These are phyloP conservation scores for Pyrenula massariospora DNA, from an alignment of 495 filamentous ascomycete genomes.

Conservation along the genomic window DNA sequence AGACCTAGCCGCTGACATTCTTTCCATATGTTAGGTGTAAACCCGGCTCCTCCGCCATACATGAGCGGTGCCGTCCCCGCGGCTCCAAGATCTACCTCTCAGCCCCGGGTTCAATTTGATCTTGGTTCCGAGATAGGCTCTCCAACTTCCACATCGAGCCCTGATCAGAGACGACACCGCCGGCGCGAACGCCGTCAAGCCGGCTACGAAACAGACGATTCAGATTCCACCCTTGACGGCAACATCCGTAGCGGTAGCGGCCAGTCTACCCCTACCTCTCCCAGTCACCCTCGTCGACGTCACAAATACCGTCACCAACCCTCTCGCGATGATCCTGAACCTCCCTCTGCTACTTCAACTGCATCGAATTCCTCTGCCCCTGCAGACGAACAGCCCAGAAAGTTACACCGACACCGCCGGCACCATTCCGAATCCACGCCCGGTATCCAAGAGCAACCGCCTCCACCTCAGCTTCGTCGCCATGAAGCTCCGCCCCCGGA, in stretches of 20 bases:
- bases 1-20: not conserved
- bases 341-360: not conserved
- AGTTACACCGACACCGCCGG: constrained; percentile 11
- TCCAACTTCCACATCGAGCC: not conserved
- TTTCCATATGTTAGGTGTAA: constrained; percentile 2
- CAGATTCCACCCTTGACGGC: constrained; percentile 23
- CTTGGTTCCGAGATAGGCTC: constrained; percentile 7
- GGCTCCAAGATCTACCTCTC: constrained; percentile 3
- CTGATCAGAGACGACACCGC: not conserved
- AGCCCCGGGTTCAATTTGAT: constrained; percentile 28
- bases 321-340: not conserved
- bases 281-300: not conserved
- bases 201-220: constrained; percentile 30
- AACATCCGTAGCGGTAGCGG: not conserved
- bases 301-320: constrained; percentile 1
- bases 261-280: not conserved
- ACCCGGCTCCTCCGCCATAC: constrained; percentile 12
- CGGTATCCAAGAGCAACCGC: constrained; percentile 5
- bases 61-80: constrained; percentile 5
- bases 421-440: constrained; percentile 19
- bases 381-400: not conserved
- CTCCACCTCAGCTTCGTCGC: constrained; percentile 4
- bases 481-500: constrained; percentile 8
- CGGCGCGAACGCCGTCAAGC: constrained; percentile 4
- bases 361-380: not conserved